phyloP scores from a whole-genome alignment of 2,329 filamentous ascomycete genomes.

The Pseudogymnoascus sp. region DNA sequence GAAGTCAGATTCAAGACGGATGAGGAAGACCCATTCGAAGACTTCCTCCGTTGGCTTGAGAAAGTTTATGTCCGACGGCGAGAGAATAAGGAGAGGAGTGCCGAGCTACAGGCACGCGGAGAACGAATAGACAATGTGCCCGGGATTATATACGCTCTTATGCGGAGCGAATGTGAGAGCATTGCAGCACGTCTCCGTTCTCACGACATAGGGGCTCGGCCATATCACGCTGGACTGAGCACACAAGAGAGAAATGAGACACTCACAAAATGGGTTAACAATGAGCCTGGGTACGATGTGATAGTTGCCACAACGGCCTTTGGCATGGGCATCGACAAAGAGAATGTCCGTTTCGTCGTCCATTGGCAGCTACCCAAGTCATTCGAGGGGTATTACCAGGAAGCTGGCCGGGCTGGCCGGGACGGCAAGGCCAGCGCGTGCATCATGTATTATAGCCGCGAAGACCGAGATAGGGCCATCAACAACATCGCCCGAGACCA shows the following conservation, averaged over 20 bases:
- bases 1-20: constrained; percentile 79
- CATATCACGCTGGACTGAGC: constrained; percentile 63
- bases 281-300: constrained; percentile 72
- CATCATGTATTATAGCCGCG: constrained; percentile 82
- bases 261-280: constrained; percentile 62
- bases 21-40: constrained; percentile 60
- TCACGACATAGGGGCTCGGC: constrained; percentile 64
- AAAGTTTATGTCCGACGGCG: constrained; percentile 62
- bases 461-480: constrained; percentile 71
- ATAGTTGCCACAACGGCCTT: constrained; percentile 95
- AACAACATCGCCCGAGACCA: constrained; percentile 37
- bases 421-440: constrained; percentile 83
- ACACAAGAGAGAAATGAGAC: constrained; percentile 64
- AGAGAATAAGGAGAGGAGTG: constrained; percentile 44
- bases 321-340: constrained; percentile 96
- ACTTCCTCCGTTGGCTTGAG: constrained; percentile 71
- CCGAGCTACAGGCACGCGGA: constrained; percentile 46
- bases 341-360: constrained; percentile 86
- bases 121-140: constrained; percentile 57
- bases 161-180: constrained; percentile 64
- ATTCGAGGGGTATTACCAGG: constrained; percentile 94
- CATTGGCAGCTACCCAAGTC: constrained; percentile 93
- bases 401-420: constrained; percentile 82
- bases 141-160: constrained; percentile 74
- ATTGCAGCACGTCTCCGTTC: constrained; percentile 57